Evolutionary conservation across 78 protist species (phyloP), one percentile per base, ranked within the genome.

Genomic region (Creolimax fragrantissima): DNA sequence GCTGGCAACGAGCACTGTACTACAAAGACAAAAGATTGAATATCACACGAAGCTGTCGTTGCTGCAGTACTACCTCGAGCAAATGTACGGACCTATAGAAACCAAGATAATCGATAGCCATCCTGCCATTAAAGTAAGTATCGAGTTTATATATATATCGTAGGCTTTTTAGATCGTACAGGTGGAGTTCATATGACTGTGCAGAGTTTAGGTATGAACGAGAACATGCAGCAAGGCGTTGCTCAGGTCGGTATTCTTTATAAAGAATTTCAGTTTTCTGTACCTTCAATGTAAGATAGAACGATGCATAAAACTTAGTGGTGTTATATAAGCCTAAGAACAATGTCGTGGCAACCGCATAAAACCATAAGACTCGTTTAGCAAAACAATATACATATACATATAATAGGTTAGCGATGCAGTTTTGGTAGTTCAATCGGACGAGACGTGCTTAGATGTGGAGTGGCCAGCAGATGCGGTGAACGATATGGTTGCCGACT

Each of bases 401-500:
- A 83, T 24, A 17, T 41, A 83, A 2, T 45, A 86, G 90, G 90
- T 86, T 32, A 43, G n/a, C 24, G 90, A 42, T 11, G 44, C 37
- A 37, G 58, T 86, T 17, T 5, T 5, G 3, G 44, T 86, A 11
- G 41, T 42, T 2, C 90, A 42, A 37, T 5, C 41, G 2, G 32
- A 42, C 4, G 11, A 7, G 24, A 5, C 42, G 24, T 37, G 44
- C 37, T 43, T 86, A 24, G 4, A 11, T 37, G 11, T 94, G 3
- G 95, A 93, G 42, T 96, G 97, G 97, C 41, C 43, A 7, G 85
- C 96, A 2, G 74, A 47, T 24, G 93, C 96, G 3, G 93, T 95
- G 4, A 92, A 92, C 24, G 98, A 96, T 81, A 94, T 96, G 96
- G 84, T 95, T 17, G 94, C 94, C 6, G 98, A 96, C 44, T 45